Conservation (phyloP, 2,329 filamentous ascomycete species). For the Paracamarosporium sp. region DNA sequence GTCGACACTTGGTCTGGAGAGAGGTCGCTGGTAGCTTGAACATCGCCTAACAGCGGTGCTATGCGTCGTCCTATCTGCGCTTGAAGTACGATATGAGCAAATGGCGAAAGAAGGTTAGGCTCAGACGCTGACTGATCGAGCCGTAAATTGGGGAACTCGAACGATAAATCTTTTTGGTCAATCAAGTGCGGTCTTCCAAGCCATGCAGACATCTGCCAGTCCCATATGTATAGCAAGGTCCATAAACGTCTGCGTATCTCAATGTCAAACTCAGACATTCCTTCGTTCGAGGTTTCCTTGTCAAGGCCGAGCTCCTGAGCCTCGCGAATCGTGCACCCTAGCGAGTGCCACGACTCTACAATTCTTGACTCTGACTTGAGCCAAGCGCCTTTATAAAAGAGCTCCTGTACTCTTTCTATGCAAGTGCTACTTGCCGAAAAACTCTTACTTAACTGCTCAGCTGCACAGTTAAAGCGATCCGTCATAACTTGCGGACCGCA, state of each 20-base stretch:
- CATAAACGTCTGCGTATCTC: slow-evolving; percentile 57
- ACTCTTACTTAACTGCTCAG: slow-evolving; percentile 51
- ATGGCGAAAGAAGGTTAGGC: slow-evolving; percentile 51
- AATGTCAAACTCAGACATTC: slow-evolving; percentile 53
- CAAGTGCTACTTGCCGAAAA: slow-evolving; percentile 54
- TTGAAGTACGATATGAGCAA: slow-evolving; percentile 53
- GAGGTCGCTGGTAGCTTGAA: slow-evolving; percentile 19
- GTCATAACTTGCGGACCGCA: slow-evolving; percentile 49
- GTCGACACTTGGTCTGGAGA: slow-evolving; percentile 29
- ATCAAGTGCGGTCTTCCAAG: slow-evolving; percentile 55
- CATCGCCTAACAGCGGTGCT: slow-evolving; percentile 27
- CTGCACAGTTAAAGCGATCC: slow-evolving; percentile 51
- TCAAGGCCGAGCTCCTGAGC: slow-evolving; percentile 58
- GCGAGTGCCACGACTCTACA: slow-evolving; percentile 57
- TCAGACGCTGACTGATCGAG: slow-evolving; percentile 44
- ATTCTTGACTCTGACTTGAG: slow-evolving; percentile 56
- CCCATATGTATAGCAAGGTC: slow-evolving; percentile 57
- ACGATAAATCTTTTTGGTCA: slow-evolving; percentile 48
- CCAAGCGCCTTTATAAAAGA: slow-evolving; percentile 57
- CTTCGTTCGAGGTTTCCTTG: slow-evolving; percentile 44
- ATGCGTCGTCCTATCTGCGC: slow-evolving; percentile 46
- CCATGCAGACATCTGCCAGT: slow-evolving; percentile 55
- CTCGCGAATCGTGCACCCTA: slow-evolving; percentile 53
- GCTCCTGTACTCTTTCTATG: slow-evolving; percentile 56
- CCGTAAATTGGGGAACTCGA: slow-evolving; percentile 50